Evolutionary conservation across 1,139 yeast genomes (phyloP).

Genomic region (Saccharomyces hybrid): DNA sequence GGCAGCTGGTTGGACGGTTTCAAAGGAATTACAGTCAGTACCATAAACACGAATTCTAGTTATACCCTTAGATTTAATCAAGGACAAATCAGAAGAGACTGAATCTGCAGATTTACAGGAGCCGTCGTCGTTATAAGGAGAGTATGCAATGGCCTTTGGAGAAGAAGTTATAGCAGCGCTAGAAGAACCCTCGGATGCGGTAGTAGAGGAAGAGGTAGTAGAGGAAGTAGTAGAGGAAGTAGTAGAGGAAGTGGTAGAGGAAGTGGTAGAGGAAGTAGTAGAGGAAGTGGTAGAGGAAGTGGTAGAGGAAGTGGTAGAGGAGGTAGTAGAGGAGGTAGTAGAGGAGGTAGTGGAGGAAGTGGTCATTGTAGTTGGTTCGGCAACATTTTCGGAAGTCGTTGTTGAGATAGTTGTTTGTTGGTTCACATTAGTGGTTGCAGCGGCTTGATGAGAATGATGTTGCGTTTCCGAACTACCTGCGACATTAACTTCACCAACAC

Average conservation of each 20-base stretch:
- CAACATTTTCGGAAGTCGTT: conserved; percentile 7
- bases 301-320: too few relatives aligned
- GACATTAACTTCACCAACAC: background rate
- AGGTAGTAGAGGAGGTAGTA: too few relatives aligned
- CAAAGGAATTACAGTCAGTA: conserved; percentile 69
- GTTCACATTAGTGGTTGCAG: conserved; percentile 1
- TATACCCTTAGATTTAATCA: conserved; percentile 56
- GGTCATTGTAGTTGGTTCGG: conserved; percentile 8
- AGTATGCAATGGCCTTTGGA: conserved; percentile 63
- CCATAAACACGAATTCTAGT: conserved; percentile 68
- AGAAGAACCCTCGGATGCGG: conserved; percentile 7
- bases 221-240: too few relatives aligned
- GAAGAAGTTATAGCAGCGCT: conserved; percentile 25
- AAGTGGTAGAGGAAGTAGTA: too few relatives aligned
- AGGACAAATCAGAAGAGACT: conserved; percentile 52
- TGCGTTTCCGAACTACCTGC: background rate
- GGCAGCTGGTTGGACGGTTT: conserved; percentile 59
- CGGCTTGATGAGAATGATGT: conserved; percentile 5
- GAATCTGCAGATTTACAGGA: conserved; percentile 53
- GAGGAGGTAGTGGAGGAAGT: background rate
- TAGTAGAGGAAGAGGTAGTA: background rate
- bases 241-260: too few relatives aligned
- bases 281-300: too few relatives aligned
- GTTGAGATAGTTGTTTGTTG: conserved; percentile 6
- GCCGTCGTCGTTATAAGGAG: conserved; percentile 67